Evolutionary conservation across 1,284 basidiomycete genomes (phyloP).

Genomic region (Lentinula novae-zelandiae): DNA sequence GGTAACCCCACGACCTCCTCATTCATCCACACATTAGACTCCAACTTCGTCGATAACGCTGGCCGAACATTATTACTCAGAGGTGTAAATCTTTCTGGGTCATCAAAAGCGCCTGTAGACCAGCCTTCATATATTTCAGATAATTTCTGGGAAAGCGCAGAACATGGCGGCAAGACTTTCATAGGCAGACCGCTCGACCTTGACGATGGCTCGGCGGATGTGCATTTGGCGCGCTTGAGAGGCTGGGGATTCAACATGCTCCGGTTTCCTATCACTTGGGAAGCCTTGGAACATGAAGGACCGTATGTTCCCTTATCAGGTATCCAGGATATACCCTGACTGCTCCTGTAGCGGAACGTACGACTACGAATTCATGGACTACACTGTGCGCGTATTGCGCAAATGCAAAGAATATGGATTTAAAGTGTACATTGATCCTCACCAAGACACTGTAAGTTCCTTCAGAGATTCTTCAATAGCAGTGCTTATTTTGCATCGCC

Average conservation of each 20-base stretch:
- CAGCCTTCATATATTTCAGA: slow-evolving; percentile 67
- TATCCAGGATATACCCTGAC: background rate
- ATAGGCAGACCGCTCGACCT: slow-evolving; percentile 77
- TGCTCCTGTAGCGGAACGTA: slow-evolving; percentile 69
- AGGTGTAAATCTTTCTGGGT: slow-evolving; percentile 91
- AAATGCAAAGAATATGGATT: slow-evolving; percentile 97
- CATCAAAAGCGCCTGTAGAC: slow-evolving; percentile 78
- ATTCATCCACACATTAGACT: slow-evolving; percentile 67
- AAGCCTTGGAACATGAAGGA: slow-evolving; percentile 88
- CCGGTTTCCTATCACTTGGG: slow-evolving; percentile 94
- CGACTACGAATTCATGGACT: slow-evolving; percentile 91
- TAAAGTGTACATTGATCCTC: slow-evolving; percentile 91
- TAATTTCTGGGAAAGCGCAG: slow-evolving; percentile 87
- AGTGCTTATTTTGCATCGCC: slow-evolving; percentile 7
- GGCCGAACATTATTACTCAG: slow-evolving; percentile 86
- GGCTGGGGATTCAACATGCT: slow-evolving; percentile 96
- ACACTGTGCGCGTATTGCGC: slow-evolving; percentile 80
- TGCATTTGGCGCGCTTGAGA: slow-evolving; percentile 82
- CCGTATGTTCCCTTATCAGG: slow-evolving; percentile 62
- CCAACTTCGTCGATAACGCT: slow-evolving; percentile 80
- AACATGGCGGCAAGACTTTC: slow-evolving; percentile 73
- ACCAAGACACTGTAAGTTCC: slow-evolving; percentile 87
- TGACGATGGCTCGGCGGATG: slow-evolving; percentile 81
- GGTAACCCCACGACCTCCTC: slow-evolving; percentile 47
- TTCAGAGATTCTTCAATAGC: background rate